phyloP scores from a whole-genome alignment of 768 basidiomycete species.

The Thelephora aurantiotincta region DNA sequence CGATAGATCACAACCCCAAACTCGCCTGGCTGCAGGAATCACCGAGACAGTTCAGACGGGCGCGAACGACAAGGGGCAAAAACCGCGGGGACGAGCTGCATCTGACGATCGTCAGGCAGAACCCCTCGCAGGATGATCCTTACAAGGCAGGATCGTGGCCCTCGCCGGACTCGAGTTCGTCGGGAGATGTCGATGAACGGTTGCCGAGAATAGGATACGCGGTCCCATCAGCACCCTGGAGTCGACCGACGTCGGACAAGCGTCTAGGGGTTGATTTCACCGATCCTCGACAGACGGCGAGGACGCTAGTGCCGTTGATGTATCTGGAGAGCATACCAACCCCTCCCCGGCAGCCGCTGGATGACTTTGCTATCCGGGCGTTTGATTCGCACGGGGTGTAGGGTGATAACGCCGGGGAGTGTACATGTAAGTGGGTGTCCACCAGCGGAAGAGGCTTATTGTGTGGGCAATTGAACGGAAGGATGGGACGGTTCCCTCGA shows the following conservation, averaged over 20 bases:
- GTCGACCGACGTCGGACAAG: background rate
- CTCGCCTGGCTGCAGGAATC: slow-evolving; percentile 15
- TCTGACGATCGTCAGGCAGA: slow-evolving; percentile 5
- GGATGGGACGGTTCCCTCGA: too few species aligned
- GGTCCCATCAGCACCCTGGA: background rate
- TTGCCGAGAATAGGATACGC: too few species aligned
- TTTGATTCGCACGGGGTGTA: slow-evolving; percentile 10
- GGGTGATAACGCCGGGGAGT: slow-evolving; percentile 14
- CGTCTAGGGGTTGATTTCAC: slow-evolving; percentile 3
- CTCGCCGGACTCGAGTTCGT: too few species aligned
- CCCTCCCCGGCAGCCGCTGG: slow-evolving; percentile 51
- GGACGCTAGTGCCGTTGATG: slow-evolving; percentile 42
- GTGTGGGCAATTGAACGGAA: too few species aligned
- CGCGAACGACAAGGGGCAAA: slow-evolving; percentile 17
- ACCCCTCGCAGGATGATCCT: background rate
- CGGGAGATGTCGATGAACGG: too few species aligned
- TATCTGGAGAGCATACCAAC: slow-evolving; percentile 49
- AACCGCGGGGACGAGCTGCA: slow-evolving; percentile 4
- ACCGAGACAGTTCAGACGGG: slow-evolving; percentile 19
- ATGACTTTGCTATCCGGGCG: slow-evolving; percentile 50
- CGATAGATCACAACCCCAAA: slow-evolving; percentile 20
- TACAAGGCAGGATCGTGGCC: background rate
- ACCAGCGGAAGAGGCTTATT: background rate
- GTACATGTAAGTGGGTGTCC: background rate
- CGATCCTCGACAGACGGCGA: slow-evolving; percentile 7